These are phyloP conservation scores for Candida sanyaensis DNA, from an alignment of 1,139 yeast species.

Conservation along the genomic window DNA sequence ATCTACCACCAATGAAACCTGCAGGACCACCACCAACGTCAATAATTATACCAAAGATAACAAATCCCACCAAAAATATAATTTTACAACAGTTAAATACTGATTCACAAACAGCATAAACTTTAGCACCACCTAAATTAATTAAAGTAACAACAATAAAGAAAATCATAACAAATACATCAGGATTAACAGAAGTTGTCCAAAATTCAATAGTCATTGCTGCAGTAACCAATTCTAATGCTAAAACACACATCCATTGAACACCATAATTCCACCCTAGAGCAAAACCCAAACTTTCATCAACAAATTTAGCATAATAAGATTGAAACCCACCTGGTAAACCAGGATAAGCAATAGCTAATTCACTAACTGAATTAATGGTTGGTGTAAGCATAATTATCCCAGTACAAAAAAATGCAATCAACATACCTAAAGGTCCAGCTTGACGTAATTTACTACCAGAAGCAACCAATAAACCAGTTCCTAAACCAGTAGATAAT, in stretches of 20 bases:
- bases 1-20: constrained; percentile 33
- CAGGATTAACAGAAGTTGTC: constrained; percentile 29
- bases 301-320: constrained; percentile 38
- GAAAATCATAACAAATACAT: constrained; percentile 33
- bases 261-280: constrained; percentile 45
- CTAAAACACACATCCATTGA: constrained; percentile 41
- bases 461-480: constrained; percentile 43
- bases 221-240: constrained; percentile 43
- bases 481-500: constrained; percentile 45
- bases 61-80: constrained; percentile 32
- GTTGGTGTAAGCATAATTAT: constrained; percentile 32
- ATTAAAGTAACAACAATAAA: constrained; percentile 28
- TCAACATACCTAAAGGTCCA: constrained; percentile 39
- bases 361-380: constrained; percentile 35
- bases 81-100: constrained; percentile 32
- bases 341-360: constrained; percentile 38
- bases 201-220: constrained; percentile 37
- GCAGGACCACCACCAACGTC: constrained; percentile 36
- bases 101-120: constrained; percentile 37
- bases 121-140: constrained; percentile 34
- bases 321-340: constrained; percentile 43
- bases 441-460: constrained; percentile 34
- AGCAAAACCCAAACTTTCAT: constrained; percentile 41
- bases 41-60: constrained; percentile 30
- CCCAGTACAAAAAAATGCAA: constrained; percentile 36